Evolutionary conservation across 1,139 yeast genomes (phyloP), one percentile per base, ranked within the genome.

Genomic region (Hemisphaericaspora xylanilytica): DNA sequence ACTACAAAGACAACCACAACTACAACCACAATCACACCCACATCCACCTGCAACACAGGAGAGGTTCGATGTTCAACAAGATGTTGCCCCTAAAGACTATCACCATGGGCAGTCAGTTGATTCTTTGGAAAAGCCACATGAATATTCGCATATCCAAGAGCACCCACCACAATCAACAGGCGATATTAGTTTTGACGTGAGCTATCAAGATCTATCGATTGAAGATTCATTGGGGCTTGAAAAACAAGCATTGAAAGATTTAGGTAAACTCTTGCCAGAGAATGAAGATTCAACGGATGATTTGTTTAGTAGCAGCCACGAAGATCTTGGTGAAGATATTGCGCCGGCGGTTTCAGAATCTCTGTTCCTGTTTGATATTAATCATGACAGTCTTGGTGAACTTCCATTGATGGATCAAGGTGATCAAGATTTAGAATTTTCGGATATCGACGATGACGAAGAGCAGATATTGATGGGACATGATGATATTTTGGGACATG

Each of bases 151-250:
- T 8, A 12, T 10, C 3, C n/a, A 29, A 11, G 20, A 29, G 15
- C 46, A 15, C 28, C 36, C 32, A 7, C 22, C 21, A 20, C 21
- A 5, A 20, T 8, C 35, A 7, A 35, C 34, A 3, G 17, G 61
- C 1, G 75, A 70, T 43, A 58, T 66, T 43, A 67, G 74, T 38
- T 70, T 71, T 43, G 75, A 71, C 31, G 53, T 62, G 27, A 61
- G 71, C 22, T 58, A 59, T 36, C 73, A 67, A 40, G 74, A 70
- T 41, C 53, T 70, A 30, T 63, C 70, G 36, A 65, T 62, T 43
- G 75, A 69, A 36, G 75, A 70, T 39, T 52, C 68, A 6, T 53
- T 70, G 31, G 74, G 73, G 1, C 61, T 70, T 27, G 73, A 65
- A 37, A 46, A 51, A 22, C 64, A 61, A 28, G 43, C 40, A 8